These are phyloP conservation scores for Lentinula guzmanii DNA, from an alignment of 768 basidiomycete species.

Conservation along the genomic window DNA sequence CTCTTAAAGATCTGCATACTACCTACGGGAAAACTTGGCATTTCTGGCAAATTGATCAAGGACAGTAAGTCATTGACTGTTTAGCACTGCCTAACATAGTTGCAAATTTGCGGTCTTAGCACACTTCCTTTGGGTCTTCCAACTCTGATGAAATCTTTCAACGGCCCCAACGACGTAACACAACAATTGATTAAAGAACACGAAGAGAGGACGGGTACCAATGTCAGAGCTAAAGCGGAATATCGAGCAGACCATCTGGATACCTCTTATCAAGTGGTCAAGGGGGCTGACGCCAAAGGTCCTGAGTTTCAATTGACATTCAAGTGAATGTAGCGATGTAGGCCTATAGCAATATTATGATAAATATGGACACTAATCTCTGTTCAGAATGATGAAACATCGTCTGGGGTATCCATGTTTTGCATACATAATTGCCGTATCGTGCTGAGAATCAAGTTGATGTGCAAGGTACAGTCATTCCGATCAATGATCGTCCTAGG, in stretches of 20 bases:
- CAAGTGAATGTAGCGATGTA: background rate
- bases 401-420: too few species aligned
- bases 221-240: slow-evolving; percentile 1
- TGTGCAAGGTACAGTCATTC: too few species aligned
- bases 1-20: slow-evolving; percentile 4
- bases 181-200: background rate
- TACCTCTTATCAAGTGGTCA: background rate
- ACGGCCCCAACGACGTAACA: background rate
- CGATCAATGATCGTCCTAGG: too few species aligned
- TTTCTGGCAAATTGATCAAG: slow-evolving; percentile 2
- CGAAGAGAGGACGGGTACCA: background rate
- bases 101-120: background rate
- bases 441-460: too few species aligned
- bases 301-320: slow-evolving; percentile 1
- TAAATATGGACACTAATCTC: too few species aligned
- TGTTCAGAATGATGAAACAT: too few species aligned
- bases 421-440: too few species aligned
- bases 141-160: slow-evolving; percentile 3
- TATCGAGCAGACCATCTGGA: slow-evolving; percentile 1
- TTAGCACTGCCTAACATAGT: too few species aligned
- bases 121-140: slow-evolving; percentile 1
- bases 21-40: slow-evolving; percentile 7
- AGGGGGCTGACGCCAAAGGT: slow-evolving; percentile 3
- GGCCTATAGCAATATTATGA: too few species aligned
- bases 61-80: background rate